These are phyloP conservation scores for Geranium incanum DNA, from an alignment of 441 rosid species.

Conservation along the genomic window DNA sequence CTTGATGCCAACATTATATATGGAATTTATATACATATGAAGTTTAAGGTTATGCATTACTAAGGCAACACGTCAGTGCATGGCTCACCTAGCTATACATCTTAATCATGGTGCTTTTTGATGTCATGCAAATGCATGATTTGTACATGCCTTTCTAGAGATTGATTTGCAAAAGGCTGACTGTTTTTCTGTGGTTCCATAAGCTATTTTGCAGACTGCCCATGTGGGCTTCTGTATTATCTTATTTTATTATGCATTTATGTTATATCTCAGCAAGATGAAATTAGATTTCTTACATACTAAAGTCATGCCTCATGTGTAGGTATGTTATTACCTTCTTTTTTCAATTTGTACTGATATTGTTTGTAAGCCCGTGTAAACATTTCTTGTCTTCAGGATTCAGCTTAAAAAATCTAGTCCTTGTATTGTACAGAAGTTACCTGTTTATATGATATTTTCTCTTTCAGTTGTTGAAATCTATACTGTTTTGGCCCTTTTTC, in stretches of 20 bases:
- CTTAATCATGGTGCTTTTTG: neutral
- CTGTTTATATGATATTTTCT: conserved; percentile 21
- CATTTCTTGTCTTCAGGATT: conserved; percentile 25
- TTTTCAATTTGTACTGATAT: conserved; percentile 7
- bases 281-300: neutral
- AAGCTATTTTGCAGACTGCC: neutral
- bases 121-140: neutral
- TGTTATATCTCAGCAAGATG: conserved; percentile 14
- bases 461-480: conserved; percentile 27
- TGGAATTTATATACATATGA: no score
- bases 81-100: no score
- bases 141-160: neutral
- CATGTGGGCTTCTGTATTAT: neutral
- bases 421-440: conserved; percentile 24
- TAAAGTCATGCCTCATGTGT: conserved; percentile 22
- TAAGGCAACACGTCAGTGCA: no score
- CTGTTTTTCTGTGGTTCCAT: neutral
- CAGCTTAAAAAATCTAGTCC: conserved; percentile 24
- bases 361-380: conserved; percentile 22
- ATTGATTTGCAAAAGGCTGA: neutral
- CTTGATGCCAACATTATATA: no score
- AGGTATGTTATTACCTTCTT: conserved; percentile 17
- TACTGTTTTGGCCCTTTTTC: conserved; percentile 16
- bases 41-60: neutral
- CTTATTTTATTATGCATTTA: neutral